Base-by-base conservation (phyloP, 1,139 yeast genomes). In the Pichia sp. region DNA sequence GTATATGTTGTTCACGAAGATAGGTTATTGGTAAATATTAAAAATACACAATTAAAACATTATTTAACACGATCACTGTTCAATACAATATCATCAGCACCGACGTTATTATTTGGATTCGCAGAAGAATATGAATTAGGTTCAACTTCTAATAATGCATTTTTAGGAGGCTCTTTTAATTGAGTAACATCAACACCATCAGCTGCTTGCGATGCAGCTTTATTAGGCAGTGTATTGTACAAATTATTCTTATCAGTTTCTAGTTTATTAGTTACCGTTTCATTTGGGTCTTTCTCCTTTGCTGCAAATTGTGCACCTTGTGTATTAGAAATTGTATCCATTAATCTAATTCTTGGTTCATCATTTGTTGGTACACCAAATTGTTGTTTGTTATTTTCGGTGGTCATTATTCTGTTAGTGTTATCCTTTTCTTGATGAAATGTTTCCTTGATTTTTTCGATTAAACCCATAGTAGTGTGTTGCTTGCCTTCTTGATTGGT, bases 261-360 rank as follows among this genome's bases (percentile, higher is more conserved):
- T 9, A 36, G 18, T 5, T 37, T 30, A 11, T 27, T 32, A 32
- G 29, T 26, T 3, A 40, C 30, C 3, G n/a, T 35, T 20, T 35
- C 43, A 27, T 11, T 30, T 6, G 38, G 42, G 35, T 42, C 32
- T 24, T 23, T 34, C 26, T 40, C 13, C 27, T 39, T 20, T 29
- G 43, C 30, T 30, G 47, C 45, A 40, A 29, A 40, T 2, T 35
- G 13, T 8, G 48, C 50, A n/a, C 52, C 48, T 42, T 52, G 49
- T 39, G 42, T 44, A 27, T 52, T 52, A 9, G 53, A 50, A 9
- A 52, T 24, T 2, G 53, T 50, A 26, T 52, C 55, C 52, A 52
- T 44, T 47, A 51, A 42, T 15, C 50, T 41, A 24, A 50, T 52
- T 15, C 56, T 44, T 27, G 56, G 54, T 16, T 39, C 36, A 25